Evolutionary conservation across 768 basidiomycete species (phyloP).

Genomic region (Auricularia sp.): DNA sequence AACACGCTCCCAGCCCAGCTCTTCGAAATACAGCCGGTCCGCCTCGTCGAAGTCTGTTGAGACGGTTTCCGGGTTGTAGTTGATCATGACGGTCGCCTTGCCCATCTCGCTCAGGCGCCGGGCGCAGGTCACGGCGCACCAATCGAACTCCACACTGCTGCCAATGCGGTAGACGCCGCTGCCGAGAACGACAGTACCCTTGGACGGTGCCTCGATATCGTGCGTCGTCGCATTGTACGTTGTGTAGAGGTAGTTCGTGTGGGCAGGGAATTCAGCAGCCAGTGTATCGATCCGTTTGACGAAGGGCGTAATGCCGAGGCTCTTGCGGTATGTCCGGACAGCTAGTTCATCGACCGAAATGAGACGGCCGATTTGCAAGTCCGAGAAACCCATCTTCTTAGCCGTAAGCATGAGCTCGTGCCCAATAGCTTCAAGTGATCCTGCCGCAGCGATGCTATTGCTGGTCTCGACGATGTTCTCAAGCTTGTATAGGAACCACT

Average conservation of each 20-base stretch:
- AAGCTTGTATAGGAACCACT: conserved; percentile 99
- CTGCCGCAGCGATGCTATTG: conserved; percentile 57
- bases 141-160: conserved; percentile 97
- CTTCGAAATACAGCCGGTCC: conserved; percentile 97
- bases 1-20: conserved; percentile 93
- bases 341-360: conserved; percentile 59
- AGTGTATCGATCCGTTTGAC: conserved; percentile 99
- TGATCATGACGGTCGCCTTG: conserved; percentile 95
- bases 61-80: conserved; percentile 99
- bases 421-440: conserved; percentile 58
- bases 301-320: conserved; percentile 82
- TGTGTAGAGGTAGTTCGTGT: conserved; percentile 98
- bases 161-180: conserved; percentile 98
- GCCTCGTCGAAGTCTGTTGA: conserved; percentile 99
- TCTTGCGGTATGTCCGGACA: conserved; percentile 81
- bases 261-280: conserved; percentile 95
- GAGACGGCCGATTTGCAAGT: conserved; percentile 81
- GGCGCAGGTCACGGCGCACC: conserved; percentile 99
- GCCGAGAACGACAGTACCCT: conserved; percentile 98
- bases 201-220: conserved; percentile 89
- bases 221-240: conserved; percentile 96
- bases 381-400: conserved; percentile 93
- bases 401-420: conserved; percentile 73
- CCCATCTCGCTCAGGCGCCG: conserved; percentile 87
- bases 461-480: conserved; percentile 95